Percentiles rank a stretch among this genome's conserved stretches.
Evolutionary conservation across 495 filamentous ascomycete species (phyloP).

Genomic region (Hyaloscypha variabilis): DNA sequence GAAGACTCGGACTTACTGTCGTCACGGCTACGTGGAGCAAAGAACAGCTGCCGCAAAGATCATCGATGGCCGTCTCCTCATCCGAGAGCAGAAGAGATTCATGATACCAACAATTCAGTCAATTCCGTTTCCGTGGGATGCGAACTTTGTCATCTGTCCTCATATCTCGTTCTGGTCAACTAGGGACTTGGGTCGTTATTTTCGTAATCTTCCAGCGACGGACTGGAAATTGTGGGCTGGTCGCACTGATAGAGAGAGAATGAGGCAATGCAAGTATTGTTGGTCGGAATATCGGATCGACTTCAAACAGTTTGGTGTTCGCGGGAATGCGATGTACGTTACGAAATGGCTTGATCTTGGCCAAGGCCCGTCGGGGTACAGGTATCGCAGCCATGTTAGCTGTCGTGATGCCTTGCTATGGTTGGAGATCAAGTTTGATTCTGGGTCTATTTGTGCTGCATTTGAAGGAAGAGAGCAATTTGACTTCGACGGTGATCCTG

Average conservation of each 20-base stretch:
- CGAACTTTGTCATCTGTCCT: slow-evolving; percentile 4
- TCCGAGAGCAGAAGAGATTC: slow-evolving; percentile 22
- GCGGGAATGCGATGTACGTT: slow-evolving; percentile 23
- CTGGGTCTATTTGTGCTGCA: slow-evolving; percentile 18
- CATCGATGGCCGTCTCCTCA: slow-evolving; percentile 14
- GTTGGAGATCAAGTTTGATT: slow-evolving; percentile 11
- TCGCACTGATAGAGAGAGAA: slow-evolving; percentile 9
- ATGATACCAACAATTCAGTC: slow-evolving; percentile 18
- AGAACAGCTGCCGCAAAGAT: slow-evolving; percentile 14
- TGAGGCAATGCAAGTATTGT: slow-evolving; percentile 22
- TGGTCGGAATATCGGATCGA: slow-evolving; percentile 21
- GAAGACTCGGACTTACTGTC: slow-evolving; percentile 5
- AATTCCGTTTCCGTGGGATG: slow-evolving; percentile 18
- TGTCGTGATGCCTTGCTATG: background rate
- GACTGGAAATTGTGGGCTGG: slow-evolving; percentile 7
- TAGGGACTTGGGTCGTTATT: slow-evolving; percentile 17
- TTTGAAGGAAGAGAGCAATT: slow-evolving; percentile 15
- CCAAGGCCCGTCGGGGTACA: slow-evolving; percentile 17
- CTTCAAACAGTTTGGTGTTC: slow-evolving; percentile 16
- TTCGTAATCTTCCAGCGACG: slow-evolving; percentile 4
- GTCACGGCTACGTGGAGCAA: slow-evolving; percentile 17
- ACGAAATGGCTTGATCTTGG: slow-evolving; percentile 24
- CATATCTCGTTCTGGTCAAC: slow-evolving; percentile 11
- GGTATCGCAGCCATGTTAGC: slow-evolving; percentile 7
- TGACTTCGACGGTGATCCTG: slow-evolving; percentile 15